These are phyloP conservation scores for Teunomyces gatunensis DNA, from an alignment of 805 yeast genomes.

Conservation along the genomic window DNA sequence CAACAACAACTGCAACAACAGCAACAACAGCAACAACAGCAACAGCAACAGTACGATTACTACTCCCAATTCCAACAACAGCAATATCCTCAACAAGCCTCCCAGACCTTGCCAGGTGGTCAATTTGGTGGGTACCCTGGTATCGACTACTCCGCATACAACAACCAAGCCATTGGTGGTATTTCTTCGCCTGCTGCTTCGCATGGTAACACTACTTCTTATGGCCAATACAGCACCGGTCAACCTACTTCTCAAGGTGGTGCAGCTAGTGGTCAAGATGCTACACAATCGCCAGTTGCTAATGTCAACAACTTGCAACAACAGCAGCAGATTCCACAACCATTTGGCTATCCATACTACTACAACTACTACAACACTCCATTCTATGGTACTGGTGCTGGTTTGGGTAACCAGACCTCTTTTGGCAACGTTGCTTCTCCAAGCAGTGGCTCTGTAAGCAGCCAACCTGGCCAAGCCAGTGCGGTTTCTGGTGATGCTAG, in stretches of 20 bases:
- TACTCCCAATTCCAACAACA: slow-evolving; percentile 38
- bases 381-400: slow-evolving; percentile 35
- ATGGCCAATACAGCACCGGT: slow-evolving; percentile 20
- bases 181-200: slow-evolving; percentile 28
- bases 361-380: slow-evolving; percentile 42
- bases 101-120: slow-evolving; percentile 37
- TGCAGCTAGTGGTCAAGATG: slow-evolving; percentile 16
- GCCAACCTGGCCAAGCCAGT: slow-evolving; percentile 7
- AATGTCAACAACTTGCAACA: slow-evolving; percentile 26
- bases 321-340: slow-evolving; percentile 26
- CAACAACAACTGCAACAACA: slow-evolving; percentile 24
- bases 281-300: slow-evolving; percentile 23
- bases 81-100: slow-evolving; percentile 41
- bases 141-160: slow-evolving; percentile 40
- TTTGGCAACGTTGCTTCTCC: slow-evolving; percentile 15
- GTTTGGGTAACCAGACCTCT: slow-evolving; percentile 20
- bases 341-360: slow-evolving; percentile 44
- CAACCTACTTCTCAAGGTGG: slow-evolving; percentile 15
- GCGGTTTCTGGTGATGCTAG: slow-evolving; percentile 6
- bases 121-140: slow-evolving; percentile 46
- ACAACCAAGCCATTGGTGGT: slow-evolving; percentile 29
- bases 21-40: slow-evolving; percentile 26
- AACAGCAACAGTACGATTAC: slow-evolving; percentile 28
- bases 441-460: slow-evolving; percentile 11
- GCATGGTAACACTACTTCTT: slow-evolving; percentile 21